Conservation (phyloP, 139 green algal genomes). For the Picocystis salinarum region DNA sequence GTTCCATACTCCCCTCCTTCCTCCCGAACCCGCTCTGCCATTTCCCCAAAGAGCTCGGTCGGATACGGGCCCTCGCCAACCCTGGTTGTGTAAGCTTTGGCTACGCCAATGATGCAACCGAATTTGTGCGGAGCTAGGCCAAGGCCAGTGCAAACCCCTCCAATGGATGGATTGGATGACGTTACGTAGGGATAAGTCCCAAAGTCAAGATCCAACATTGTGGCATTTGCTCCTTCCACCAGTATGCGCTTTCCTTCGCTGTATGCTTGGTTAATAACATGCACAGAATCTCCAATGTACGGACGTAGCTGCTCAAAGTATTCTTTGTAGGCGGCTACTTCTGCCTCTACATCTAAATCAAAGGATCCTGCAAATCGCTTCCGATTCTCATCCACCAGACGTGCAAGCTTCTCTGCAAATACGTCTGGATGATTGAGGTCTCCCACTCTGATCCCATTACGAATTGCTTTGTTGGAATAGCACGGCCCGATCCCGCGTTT, state of each 20-base stretch:
- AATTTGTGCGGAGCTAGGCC: conserved; percentile 77
- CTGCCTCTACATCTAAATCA: conserved; percentile 65
- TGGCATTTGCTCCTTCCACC: conserved; percentile 96
- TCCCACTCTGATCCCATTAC: conserved; percentile 81
- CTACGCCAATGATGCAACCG: conserved; percentile 79
- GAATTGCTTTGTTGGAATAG: conserved; percentile 84
- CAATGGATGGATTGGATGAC: conserved; percentile 87
- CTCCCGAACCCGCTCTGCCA: conserved; percentile 67
- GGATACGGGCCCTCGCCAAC: conserved; percentile 91
- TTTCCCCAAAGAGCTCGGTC: conserved; percentile 75
- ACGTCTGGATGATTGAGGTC: conserved; percentile 45
- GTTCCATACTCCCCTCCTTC: conserved; percentile 87
- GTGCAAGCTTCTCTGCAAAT: conserved; percentile 22
- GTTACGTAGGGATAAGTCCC: conserved; percentile 99
- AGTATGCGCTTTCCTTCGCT: conserved; percentile 62
- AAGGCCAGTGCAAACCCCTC: conserved; percentile 78
- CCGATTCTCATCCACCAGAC: conserved; percentile 33
- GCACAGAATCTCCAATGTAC: conserved; percentile 74
- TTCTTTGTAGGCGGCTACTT: conserved; percentile 54
- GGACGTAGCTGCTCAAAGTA: conserved; percentile 37
- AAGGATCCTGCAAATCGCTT: conserved; percentile 46
- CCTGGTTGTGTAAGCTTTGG: conserved; percentile 96
- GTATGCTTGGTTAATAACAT: conserved; percentile 24
- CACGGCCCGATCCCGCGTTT: conserved; percentile 93
- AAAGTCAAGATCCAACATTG: conserved; percentile 97